phyloP scores from a whole-genome alignment of 1,139 yeast genomes.

The Pneumocystis sp. region DNA sequence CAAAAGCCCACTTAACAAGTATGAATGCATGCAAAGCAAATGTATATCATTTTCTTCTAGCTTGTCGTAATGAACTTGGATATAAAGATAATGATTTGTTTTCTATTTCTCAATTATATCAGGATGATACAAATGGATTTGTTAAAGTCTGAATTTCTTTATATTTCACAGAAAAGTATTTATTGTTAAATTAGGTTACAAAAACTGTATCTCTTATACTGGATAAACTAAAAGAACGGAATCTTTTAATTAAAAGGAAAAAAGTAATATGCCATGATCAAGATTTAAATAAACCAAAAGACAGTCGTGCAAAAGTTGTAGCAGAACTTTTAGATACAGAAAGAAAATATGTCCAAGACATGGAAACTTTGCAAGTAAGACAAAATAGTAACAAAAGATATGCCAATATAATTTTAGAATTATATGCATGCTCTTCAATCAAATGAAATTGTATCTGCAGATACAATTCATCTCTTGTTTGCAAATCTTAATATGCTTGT shows the following conservation, averaged over 20 bases:
- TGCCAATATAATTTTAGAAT: conserved; percentile 15
- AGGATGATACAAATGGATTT: conserved; percentile 66
- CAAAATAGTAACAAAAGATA: not conserved
- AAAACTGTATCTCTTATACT: conserved; percentile 9
- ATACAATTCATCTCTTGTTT: conserved; percentile 64
- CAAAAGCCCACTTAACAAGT: conserved; percentile 24
- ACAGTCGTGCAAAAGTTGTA: conserved; percentile 55
- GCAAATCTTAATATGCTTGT: conserved; percentile 77
- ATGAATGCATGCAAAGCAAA: conserved; percentile 73
- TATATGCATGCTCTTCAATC: conserved; percentile 56
- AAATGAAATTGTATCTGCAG: conserved; percentile 58
- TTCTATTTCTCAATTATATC: conserved; percentile 78
- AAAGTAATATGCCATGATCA: conserved; percentile 32
- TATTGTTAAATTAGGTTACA: conserved; percentile 14
- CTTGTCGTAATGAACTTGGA: conserved; percentile 63
- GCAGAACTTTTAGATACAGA: conserved; percentile 79
- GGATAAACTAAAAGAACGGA: conserved; percentile 27
- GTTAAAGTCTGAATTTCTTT: conserved; percentile 57
- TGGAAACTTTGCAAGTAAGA: conserved; percentile 44
- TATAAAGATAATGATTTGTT: conserved; percentile 71
- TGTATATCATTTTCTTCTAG: conserved; percentile 77
- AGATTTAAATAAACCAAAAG: conserved; percentile 26
- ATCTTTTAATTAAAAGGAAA: conserved; percentile 26
- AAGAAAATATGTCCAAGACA: conserved; percentile 79
- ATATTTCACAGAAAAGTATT: conserved; percentile 33